Evolutionary conservation across 139 green algal species (phyloP).

Genomic region (Ettlia oleoabundans): DNA sequence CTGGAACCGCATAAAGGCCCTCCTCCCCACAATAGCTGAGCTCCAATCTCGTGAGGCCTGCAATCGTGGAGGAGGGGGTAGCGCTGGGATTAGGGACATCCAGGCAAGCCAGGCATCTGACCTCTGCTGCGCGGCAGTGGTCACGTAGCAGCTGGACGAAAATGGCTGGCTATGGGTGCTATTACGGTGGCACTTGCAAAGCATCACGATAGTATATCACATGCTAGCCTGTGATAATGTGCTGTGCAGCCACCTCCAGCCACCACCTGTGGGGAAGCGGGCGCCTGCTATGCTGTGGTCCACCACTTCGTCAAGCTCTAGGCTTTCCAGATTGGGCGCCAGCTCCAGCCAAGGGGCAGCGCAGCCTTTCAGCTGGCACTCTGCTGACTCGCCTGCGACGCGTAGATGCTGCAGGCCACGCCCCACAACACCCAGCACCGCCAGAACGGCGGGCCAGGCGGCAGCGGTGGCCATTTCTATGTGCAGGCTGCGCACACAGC

Average conservation of each 20-base stretch:
- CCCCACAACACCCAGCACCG: constrained; percentile 19
- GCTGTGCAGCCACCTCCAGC: not conserved
- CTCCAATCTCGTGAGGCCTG: constrained; percentile 25
- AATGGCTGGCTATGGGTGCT: not conserved
- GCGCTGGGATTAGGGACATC: not conserved
- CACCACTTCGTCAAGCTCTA: constrained; percentile 25
- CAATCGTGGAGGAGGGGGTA: not conserved
- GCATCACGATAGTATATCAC: not conserved
- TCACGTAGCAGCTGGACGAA: not conserved
- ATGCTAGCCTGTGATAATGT: not conserved
- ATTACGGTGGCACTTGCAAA: not conserved
- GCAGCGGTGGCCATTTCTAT: not conserved
- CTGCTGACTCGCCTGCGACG: constrained; percentile 1
- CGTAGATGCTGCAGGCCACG: constrained; percentile 20
- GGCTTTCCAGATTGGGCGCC: constrained; percentile 15
- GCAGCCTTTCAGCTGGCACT: constrained; percentile 7
- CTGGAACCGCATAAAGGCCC: constrained; percentile 20
- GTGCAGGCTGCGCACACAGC: constrained; percentile 25
- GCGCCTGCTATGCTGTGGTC: constrained; percentile 12
- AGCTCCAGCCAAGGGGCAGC: constrained; percentile 28
- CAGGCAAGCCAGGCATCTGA: no score
- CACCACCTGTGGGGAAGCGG: not conserved
- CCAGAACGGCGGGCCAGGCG: constrained; percentile 5
- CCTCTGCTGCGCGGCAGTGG: not conserved
- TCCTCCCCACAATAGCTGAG: constrained; percentile 31